A percentile compares a stretch with the other conserved stretches of the same genome.
Conservation (phyloP, 2,329 filamentous ascomycete genomes). For the Endoconidiophora laricicola region DNA sequence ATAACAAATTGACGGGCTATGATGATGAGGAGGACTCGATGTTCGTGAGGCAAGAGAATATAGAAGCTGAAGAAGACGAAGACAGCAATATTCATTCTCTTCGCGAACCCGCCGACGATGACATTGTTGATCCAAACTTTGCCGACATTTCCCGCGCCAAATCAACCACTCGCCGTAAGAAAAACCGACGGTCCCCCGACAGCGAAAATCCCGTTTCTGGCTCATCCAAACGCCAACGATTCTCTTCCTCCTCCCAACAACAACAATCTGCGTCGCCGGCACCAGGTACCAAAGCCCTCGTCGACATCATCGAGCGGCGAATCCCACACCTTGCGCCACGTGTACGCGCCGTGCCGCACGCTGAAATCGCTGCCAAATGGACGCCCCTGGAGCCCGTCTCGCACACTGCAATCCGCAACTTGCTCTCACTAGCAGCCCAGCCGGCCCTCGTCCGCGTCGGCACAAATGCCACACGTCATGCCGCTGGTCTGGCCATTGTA, state of each 20-base stretch:
- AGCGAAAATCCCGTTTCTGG: no score
- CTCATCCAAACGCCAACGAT: neutral
- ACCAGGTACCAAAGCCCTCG: conserved; percentile 20
- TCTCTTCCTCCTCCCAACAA: neutral
- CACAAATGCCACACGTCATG: conserved; percentile 29
- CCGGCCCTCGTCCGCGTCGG: conserved; percentile 43
- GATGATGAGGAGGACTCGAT: no score
- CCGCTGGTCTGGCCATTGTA: conserved; percentile 39
- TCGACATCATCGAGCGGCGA: neutral
- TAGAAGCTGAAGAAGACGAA: no score
- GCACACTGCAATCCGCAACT: conserved; percentile 34
- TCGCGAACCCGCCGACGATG: neutral
- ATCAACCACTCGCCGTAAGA: neutral
- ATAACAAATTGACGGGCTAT: neutral
- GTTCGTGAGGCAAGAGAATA: no score
- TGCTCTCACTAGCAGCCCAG: conserved; percentile 42
- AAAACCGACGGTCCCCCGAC: no score
- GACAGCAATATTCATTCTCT: neutral
- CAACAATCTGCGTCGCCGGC: neutral
- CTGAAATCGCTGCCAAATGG: conserved; percentile 52
- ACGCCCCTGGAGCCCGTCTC: conserved; percentile 36
- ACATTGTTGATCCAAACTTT: neutral
- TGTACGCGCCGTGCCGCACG: conserved; percentile 39
- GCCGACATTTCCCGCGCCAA: neutral
- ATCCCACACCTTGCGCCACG: conserved; percentile 32